phyloP scores from a whole-genome alignment of 345 rosid species.

The Aquilaria sinensis region DNA sequence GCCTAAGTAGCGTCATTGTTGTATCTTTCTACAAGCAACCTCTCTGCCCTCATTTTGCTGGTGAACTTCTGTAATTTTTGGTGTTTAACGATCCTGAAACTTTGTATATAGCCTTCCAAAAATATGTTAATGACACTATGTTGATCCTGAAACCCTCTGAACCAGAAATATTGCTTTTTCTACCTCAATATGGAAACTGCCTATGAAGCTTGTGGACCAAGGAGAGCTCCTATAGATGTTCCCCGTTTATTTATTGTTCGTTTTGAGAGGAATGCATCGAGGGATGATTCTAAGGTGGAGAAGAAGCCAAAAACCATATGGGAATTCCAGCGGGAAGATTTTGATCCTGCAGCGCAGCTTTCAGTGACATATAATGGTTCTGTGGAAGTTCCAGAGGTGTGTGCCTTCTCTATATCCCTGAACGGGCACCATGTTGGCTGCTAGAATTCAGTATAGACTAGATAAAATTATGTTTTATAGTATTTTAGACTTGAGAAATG shows the following conservation, averaged over 20 bases:
- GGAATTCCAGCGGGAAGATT: conserved; percentile 47
- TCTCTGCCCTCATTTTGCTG: no score
- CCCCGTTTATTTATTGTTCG: conserved; percentile 76
- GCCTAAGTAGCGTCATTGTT: no score
- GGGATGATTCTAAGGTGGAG: conserved; percentile 31
- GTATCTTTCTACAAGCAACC: no score
- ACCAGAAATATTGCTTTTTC: conserved; percentile 83
- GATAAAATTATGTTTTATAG: no score
- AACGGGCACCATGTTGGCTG: neutral
- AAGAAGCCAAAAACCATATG: conserved; percentile 49
- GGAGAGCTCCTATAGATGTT: conserved; percentile 62
- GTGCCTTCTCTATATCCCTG: conserved; percentile 2
- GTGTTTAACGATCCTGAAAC: no score
- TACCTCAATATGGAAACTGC: conserved; percentile 75
- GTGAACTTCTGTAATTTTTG: no score
- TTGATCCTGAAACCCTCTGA: conserved; percentile 6
- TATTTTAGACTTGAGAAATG: no score
- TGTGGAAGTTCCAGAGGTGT: conserved; percentile 61
- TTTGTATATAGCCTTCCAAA: no score
- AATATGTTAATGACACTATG: no score
- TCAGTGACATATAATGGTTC: conserved; percentile 82
- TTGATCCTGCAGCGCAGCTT: conserved; percentile 85
- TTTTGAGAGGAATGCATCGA: conserved; percentile 67
- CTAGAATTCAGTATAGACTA: neutral
- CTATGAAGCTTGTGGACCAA: conserved; percentile 88